These are phyloP conservation scores for Miscanthus lutarioriparius DNA, from an alignment of 176 grass and related monocot species.

Conservation along the genomic window DNA sequence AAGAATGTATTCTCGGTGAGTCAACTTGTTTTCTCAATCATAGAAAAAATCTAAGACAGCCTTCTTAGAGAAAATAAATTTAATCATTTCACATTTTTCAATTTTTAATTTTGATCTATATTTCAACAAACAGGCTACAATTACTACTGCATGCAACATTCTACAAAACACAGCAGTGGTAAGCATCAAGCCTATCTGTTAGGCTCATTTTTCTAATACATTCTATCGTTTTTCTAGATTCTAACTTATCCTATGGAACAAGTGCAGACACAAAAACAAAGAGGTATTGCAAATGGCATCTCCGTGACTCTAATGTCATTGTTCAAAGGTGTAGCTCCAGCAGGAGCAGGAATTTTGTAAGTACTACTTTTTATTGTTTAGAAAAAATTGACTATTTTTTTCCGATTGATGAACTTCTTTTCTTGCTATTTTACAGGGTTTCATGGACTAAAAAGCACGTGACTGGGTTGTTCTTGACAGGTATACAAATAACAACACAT, in stretches of 20 bases:
- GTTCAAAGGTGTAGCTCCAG: constrained; percentile 51
- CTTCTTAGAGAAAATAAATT: neutral
- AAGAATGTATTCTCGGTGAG: constrained; percentile 55
- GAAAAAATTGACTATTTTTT: neutral
- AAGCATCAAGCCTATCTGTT: neutral
- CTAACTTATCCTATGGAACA: constrained; percentile 14
- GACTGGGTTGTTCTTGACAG: constrained; percentile 40
- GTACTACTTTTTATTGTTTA: neutral
- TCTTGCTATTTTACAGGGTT: neutral
- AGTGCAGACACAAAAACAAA: constrained; percentile 58
- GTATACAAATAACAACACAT: constrained; percentile 30
- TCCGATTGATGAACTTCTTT: too few species aligned
- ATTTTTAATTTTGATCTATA: constrained; percentile 4
- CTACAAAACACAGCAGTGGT: constrained; percentile 70
- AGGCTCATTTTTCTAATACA: neutral
- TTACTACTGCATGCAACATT: constrained; percentile 60
- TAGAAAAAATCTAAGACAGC: neutral
- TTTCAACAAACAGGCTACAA: constrained; percentile 54
- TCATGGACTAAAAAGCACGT: constrained; percentile 37
- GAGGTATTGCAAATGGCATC: too few species aligned
- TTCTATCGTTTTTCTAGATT: neutral
- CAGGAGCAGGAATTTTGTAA: constrained; percentile 59
- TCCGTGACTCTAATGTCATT: too few species aligned
- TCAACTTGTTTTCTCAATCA: neutral
- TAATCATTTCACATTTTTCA: neutral